These are phyloP conservation scores for Coemansia sp. DNA, from an alignment of 192 early-diverging fungal species.

Conservation along the genomic window DNA sequence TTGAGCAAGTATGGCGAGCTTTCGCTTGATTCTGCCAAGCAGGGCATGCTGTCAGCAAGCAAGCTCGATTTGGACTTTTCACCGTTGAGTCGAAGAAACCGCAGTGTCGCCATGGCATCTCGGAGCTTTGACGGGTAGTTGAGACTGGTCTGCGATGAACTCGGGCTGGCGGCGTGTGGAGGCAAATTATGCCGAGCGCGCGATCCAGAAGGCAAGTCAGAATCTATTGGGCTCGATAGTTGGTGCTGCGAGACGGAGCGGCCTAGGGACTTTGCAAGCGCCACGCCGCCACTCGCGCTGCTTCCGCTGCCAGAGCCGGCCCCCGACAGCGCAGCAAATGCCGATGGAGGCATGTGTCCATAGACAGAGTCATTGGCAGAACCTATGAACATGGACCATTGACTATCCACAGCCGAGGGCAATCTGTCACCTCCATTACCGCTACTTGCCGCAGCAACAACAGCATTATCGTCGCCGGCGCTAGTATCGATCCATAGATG, in stretches of 20 bases:
- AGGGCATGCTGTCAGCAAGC: constrained; percentile 47
- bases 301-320: not conserved
- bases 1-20: constrained; percentile 9
- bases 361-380: constrained; percentile 12
- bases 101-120: constrained; percentile 55
- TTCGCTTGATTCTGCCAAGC: constrained; percentile 37
- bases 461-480: not conserved
- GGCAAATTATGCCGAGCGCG: constrained; percentile 19
- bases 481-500: constrained; percentile 45
- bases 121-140: constrained; percentile 55
- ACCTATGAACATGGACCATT: constrained; percentile 26
- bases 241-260: constrained; percentile 54
- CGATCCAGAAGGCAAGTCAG: constrained; percentile 2
- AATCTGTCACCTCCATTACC: not conserved
- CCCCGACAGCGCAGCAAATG: constrained; percentile 16
- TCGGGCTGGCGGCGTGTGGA: constrained; percentile 30
- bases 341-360: constrained; percentile 11
- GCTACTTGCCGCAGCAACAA: not conserved
- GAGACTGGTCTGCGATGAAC: constrained; percentile 47
- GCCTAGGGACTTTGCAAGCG: constrained; percentile 24
- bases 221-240: constrained; percentile 8
- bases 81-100: constrained; percentile 44
- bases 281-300: constrained; percentile 10
- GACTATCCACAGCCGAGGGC: constrained; percentile 19
- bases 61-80: constrained; percentile 30